Evolutionary conservation across 768 basidiomycete species (phyloP).

Genomic region (Pleurotus cornucopiae): DNA sequence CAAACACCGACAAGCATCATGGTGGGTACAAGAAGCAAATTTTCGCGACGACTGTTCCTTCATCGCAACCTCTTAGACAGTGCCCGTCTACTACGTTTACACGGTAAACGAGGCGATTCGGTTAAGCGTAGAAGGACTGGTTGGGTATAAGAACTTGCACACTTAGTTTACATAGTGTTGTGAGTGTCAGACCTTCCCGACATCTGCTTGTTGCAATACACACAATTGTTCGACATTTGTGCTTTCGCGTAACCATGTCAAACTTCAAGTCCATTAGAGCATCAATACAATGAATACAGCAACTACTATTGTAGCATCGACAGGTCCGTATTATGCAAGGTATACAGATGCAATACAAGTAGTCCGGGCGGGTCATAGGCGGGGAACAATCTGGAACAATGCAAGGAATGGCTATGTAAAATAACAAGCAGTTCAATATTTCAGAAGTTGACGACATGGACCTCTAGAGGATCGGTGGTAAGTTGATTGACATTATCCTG

Average conservation of each 20-base stretch:
- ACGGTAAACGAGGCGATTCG: conserved; percentile 17
- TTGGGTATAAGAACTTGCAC: conserved; percentile 15
- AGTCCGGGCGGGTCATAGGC: no score
- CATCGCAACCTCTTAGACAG: conserved; percentile 17
- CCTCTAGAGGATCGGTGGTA: not conserved
- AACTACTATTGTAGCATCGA: no score
- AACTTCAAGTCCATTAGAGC: no score
- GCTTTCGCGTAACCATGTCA: no score
- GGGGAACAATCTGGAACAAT: no score
- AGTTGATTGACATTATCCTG: not conserved
- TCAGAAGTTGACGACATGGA: conserved; percentile 1
- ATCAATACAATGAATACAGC: no score
- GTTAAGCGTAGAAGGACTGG: conserved; percentile 15
- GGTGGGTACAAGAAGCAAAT: not conserved
- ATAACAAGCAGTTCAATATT: not conserved
- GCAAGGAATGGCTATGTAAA: not conserved
- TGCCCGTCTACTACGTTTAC: conserved; percentile 13
- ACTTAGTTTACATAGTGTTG: conserved; percentile 11
- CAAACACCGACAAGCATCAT: not conserved
- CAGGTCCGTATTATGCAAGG: no score
- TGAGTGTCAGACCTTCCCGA: conserved; percentile 28
- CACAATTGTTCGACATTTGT: no score
- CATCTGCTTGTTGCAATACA: not conserved
- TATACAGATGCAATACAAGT: no score
- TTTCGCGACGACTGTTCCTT: not conserved